Percentiles rank a stretch among this genome's conserved stretches.
phyloP scores from a whole-genome alignment of 2,329 filamentous ascomycete genomes.

The Trichoderma polysporum region DNA sequence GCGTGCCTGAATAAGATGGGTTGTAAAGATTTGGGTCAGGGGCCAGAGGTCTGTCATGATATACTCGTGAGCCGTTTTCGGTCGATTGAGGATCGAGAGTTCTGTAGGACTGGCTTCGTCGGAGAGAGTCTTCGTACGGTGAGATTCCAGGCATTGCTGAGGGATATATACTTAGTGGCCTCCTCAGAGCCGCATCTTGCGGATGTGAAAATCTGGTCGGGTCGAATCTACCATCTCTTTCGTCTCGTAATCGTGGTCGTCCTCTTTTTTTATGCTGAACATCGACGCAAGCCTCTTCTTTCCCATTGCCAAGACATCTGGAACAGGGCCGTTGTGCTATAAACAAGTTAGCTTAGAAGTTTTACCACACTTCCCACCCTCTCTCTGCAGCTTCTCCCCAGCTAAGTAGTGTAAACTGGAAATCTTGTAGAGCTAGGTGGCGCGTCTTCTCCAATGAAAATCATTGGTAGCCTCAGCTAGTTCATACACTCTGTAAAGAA shows the following conservation, averaged over 20 bases:
- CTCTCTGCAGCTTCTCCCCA: background rate
- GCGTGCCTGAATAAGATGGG: constrained; percentile 42
- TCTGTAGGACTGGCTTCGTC: constrained; percentile 50
- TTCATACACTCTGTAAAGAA: background rate
- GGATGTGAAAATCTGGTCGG: constrained; percentile 46
- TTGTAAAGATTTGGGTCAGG: constrained; percentile 52
- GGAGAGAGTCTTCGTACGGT: constrained; percentile 48
- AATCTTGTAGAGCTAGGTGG: background rate
- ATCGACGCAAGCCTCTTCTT: constrained; percentile 77
- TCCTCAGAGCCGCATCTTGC: constrained; percentile 47
- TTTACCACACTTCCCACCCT: background rate
- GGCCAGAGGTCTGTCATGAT: constrained; percentile 50
- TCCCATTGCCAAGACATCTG: constrained; percentile 74
- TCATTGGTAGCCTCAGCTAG: too few relatives aligned
- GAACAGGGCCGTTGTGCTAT: constrained; percentile 74
- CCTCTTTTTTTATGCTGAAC: constrained; percentile 86
- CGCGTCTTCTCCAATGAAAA: too few relatives aligned
- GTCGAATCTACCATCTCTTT: constrained; percentile 61
- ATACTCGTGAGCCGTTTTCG: constrained; percentile 43
- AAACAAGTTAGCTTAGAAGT: constrained; percentile 35
- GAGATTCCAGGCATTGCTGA: constrained; percentile 43
- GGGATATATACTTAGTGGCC: constrained; percentile 53
- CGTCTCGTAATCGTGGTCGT: constrained; percentile 73
- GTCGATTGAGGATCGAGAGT: constrained; percentile 54
- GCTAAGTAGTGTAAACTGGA: background rate